These are phyloP conservation scores for Diospyros kaki DNA, from an alignment of 148 eudicot genomes.

Conservation along the genomic window DNA sequence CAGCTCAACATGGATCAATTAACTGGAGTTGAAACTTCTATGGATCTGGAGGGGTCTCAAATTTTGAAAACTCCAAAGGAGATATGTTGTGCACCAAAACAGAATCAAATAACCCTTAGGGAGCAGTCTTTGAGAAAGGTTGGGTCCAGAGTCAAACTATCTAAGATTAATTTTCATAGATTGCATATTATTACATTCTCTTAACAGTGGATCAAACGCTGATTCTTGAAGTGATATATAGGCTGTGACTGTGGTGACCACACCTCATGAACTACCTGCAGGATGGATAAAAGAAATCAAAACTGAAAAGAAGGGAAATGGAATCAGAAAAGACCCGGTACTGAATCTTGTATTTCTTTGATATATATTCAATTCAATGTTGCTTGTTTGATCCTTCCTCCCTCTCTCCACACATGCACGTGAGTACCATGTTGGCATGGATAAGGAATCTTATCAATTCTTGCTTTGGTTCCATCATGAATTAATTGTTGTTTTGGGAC, in stretches of 20 bases:
- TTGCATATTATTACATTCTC: not conserved
- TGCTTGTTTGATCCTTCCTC: no score
- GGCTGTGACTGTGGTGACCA: slow-evolving; percentile 37
- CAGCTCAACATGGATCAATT: not conserved
- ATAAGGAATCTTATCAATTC: not conserved
- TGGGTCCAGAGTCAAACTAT: slow-evolving; percentile 8
- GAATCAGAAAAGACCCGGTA: slow-evolving; percentile 52
- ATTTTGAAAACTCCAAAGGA: slow-evolving; percentile 3
- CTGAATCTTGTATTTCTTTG: not conserved
- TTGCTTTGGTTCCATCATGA: not conserved
- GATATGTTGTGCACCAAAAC: slow-evolving; percentile 15
- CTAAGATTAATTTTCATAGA: slow-evolving; percentile 9
- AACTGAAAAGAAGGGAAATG: slow-evolving; percentile 27
- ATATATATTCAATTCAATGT: not conserved
- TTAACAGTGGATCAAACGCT: slow-evolving; percentile 7
- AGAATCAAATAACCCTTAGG: slow-evolving; percentile 19
- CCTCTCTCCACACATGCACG: not conserved
- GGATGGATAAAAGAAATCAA: slow-evolving; percentile 69
- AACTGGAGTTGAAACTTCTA: slow-evolving; percentile 10
- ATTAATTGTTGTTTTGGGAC: not conserved
- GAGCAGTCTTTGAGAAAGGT: slow-evolving; percentile 30
- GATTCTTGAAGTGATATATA: slow-evolving; percentile 15
- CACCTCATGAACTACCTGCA: slow-evolving; percentile 52
- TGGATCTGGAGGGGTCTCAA: slow-evolving; percentile 14
- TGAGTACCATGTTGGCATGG: no score